phyloP scores from a whole-genome alignment of 306 rosid genomes.

The Malus sylvestris region DNA sequence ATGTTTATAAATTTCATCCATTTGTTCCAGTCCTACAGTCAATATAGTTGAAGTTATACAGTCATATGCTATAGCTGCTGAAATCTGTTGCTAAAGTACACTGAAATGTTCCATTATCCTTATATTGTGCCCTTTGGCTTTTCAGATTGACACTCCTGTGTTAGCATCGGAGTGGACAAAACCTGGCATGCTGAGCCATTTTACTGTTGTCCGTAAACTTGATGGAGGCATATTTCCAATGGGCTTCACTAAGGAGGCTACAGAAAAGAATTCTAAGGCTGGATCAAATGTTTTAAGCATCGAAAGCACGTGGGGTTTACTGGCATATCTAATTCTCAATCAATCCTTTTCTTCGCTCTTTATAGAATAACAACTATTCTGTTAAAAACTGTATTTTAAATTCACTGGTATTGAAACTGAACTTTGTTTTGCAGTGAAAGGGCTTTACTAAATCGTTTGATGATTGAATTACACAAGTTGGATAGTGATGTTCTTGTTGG shows the following conservation, averaged over 20 bases:
- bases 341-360: conserved; percentile 2
- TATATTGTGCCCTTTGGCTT: conserved; percentile 22
- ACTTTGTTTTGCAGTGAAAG: conserved; percentile 69
- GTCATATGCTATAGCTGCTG: not conserved
- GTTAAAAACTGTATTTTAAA: conserved; percentile 2
- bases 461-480: conserved; percentile 74
- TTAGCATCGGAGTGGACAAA: conserved; percentile 84
- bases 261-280: conserved; percentile 64
- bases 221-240: conserved; percentile 82
- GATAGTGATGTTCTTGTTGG: conserved; percentile 94
- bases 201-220: conserved; percentile 87
- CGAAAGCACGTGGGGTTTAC: conserved; percentile 66
- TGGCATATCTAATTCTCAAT: conserved; percentile 1
- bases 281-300: conserved; percentile 61
- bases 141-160: conserved; percentile 93
- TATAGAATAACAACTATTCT: not conserved
- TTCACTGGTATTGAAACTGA: conserved; percentile 20
- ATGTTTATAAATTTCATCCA: not conserved
- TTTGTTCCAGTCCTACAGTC: not conserved
- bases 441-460: conserved; percentile 75
- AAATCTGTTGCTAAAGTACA: not conserved
- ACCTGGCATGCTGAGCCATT: conserved; percentile 78
- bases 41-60: not conserved
- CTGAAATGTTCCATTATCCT: not conserved
- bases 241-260: conserved; percentile 69